Evolutionary conservation across 306 rosid species (phyloP), one percentile per base, ranked within the genome.

Genomic region (Medicago lupulina): DNA sequence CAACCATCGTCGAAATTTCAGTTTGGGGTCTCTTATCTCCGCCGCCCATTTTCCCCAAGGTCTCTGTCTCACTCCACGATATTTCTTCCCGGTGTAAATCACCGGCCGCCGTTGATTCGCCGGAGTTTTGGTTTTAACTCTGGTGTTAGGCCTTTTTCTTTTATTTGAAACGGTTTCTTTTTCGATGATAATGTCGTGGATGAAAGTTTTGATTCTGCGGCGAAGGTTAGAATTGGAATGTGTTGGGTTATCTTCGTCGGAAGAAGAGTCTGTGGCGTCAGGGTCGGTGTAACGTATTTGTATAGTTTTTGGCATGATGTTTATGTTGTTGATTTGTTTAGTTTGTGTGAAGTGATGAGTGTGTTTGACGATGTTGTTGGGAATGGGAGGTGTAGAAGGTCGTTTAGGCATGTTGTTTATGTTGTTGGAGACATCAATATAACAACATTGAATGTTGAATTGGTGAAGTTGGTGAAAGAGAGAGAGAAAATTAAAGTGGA

Each of bases 11-110:
- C 99, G 85, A 2, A 90, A 89, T 4, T 97, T 89, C 39, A 93
- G 80, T 3, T 79, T 75, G 0, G 97, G 98, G 68, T 96, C 99
- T 19, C 99, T 83, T 75, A 96, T 96, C 90, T 96, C 99, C 16
- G 99, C 99, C 41, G 98, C 97, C 99, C 98, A 96, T 76, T 90
- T 96, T 1, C 98, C 99, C 99, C 98, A 96, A 0, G 98, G 98
- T 77, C 98, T 80, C 83, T 92, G 98, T 15, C 99, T 88, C 67
- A 96, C 99, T 40, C 99, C 99, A 0, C 99, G 84, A 78, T 89
- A 96, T 84, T 96, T 96, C 77, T 70, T 96, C 43, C 80, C 95
- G 2, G 81, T 15, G 14, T 59, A 1, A 0, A 74, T 19, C 76
- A 63, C 50, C 38, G 16, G 11, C 18, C 12, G 53, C 78, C 77